Evolutionary conservation across 768 basidiomycete species (phyloP), one percentile per base, ranked within the genome.

Genomic region (Phanerodontia chrysosporium): DNA sequence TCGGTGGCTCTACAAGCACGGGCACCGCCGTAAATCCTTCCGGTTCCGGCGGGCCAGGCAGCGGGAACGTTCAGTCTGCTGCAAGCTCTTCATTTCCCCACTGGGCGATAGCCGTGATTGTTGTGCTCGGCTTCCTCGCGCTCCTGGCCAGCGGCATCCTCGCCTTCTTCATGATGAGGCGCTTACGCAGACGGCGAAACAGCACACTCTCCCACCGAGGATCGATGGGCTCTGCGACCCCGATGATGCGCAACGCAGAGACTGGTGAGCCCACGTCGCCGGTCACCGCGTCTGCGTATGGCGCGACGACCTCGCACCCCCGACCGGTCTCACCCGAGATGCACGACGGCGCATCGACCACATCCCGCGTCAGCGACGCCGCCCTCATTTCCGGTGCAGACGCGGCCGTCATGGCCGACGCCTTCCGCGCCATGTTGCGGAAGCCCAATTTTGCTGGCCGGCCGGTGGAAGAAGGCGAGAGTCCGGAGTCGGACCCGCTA

Each of bases 101-200:
- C 68, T 95, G 92, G 93, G 94, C 90, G 10, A 95, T 95, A 66
- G 92, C 95, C 54, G 87, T 95, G 63, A 90, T 95, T 54, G 88
- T 87, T 49, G 82, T 95, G 44, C 83, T 95, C 25, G 92, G 91
- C 25, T 87, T 93, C 74, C 78, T 94, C 60, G 91, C 92, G 57
- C 85, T 94, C 61, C 79, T 84, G 45, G 84, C 88, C 14, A 76
- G 82, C 5, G 83, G 86, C 63, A 71, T 87, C 52, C 80, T 92
- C 55, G 75, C 78, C 36, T 92, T 91, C 78, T 73, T 92, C 70
- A 80, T 92, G 69, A 74, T 90, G 69, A 85, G 89, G 29, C 81
- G 86, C 36, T 66, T 90, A 53, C 84, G 88, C 45, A 74, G 79
- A 59, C 80, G 81, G 52, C 29, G 76, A 51, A 67, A 72, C 29